Evolutionary conservation across 176 grass and related monocot species (phyloP), one percentile per base, ranked within the genome.

Genomic region (Carex cristatella): DNA sequence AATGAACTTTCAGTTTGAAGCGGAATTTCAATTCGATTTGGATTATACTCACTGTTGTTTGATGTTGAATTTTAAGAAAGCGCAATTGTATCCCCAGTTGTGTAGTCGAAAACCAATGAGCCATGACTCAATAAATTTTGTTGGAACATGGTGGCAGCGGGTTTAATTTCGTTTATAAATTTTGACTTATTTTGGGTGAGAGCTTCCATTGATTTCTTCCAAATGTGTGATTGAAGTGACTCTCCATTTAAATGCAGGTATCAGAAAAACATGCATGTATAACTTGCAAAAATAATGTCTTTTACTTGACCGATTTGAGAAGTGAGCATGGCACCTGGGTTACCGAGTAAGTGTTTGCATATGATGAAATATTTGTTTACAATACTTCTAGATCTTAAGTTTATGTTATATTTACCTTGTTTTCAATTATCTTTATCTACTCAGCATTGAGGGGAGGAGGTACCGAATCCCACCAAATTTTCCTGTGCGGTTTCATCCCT

Each of bases 251-350:
- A 28, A 9, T 72, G 54, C 72, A 98, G 96, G 51, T 98, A 85
- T 93, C 91, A 85, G 87, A 92, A 87, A 89, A 73, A 38, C 96
- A 98, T 86, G 93, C 90, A 69, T 49, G 89, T 38, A 98, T 98
- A 74, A 91, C 84, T 83, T 94, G 88, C 90, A 95, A 94, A 73
- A 92, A 98, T 32, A 95, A 92, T 72, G 88, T 70, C 63, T 95
- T 98, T 82, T 98, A 92, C 73, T 31, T 98, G 85, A 98, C 90
- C 67, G 93, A 98, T 84, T 85, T 89, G 4, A 84, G 83, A 80
- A 98, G 96, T 40, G 79, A 98, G 88, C 79, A 92, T 28, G 96
- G 96, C 81, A 98, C 93, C 57, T 98, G 93, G 96, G 88, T 98
- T 70, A 88, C 63, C 0, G 88, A 95, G 96, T 98, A 95, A 88